Evolutionary conservation across 2,329 filamentous ascomycete species (phyloP), one percentile per base, ranked within the genome.

Genomic region (Ascosphaera aggregata): DNA sequence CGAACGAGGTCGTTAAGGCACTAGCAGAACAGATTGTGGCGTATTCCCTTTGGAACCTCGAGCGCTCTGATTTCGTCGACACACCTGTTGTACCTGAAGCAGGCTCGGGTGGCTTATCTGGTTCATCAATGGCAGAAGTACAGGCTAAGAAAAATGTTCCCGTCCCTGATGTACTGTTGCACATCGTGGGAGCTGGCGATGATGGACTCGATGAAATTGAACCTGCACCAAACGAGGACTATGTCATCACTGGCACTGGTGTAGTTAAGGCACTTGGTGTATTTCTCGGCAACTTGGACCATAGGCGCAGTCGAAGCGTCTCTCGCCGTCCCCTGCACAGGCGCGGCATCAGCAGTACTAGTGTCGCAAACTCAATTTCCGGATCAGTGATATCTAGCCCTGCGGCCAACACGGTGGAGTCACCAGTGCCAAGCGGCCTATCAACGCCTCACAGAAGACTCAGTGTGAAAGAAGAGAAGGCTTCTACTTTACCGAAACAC

Each of bases 221-320:
- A 2, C 65, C 74, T 9, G 77, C 82, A 4, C 80, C 84, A 0
- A 82, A 93, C 46, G 79, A 92, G 42, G 82, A 94, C 54, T 95
- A 95, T 56, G 84, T 95, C 35, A 89, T 95, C 49, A 85, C 86
- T 16, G 86, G 86, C 13, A 93, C 84, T 1, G 89, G 86, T 18
- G 82, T 98, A 1, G 86, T 92, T 37, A 94, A 93, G 59, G 89
- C 89, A 3, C 64, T 98, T 36, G 76, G 81, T 40, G 91, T 91
- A 49, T 93, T 85, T 50, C 63, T 98, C 38, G 76, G 82, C 48
- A 91, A 92, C 52, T 73, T 80, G 43, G 69, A 71, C 40, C 70
- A 20, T 61, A 69, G 44, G n/a, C 34, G 34, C 31, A 54, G 56
- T 24, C 49, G 55, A 43, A 45, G 47, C 9, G 54, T 45, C 20